Evolutionary conservation across 345 rosid species (phyloP).

Genomic region (Populus deltoides): DNA sequence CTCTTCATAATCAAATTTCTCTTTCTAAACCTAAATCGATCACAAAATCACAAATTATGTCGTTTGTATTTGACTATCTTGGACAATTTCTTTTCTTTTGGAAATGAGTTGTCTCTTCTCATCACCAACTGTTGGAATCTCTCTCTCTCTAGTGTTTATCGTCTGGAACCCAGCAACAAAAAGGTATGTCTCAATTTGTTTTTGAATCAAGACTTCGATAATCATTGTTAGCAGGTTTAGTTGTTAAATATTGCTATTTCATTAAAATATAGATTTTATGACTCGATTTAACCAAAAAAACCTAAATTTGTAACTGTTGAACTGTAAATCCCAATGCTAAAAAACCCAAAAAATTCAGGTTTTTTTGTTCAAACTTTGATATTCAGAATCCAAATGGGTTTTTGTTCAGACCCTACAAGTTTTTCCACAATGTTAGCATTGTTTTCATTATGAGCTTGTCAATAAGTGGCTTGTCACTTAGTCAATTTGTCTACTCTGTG

Average conservation of each 20-base stretch:
- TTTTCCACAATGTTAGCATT: not conserved
- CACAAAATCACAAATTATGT: not conserved
- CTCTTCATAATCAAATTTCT: not conserved
- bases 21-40: not conserved
- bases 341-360: rapidly evolving
- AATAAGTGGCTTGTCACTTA: not conserved
- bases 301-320: not conserved
- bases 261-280: not conserved
- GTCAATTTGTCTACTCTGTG: not conserved
- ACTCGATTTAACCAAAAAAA: not conserved
- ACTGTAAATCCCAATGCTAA: not conserved
- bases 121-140: not conserved
- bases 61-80: not conserved
- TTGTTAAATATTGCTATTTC: not conserved
- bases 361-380: not conserved
- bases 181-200: too few species aligned
- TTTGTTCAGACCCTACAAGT: not conserved
- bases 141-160: not conserved
- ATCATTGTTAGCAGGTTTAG: not conserved
- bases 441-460: not conserved
- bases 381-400: not conserved
- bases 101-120: not conserved
- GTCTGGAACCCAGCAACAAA: not conserved
- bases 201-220: too few species aligned
- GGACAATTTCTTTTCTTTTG: not conserved